phyloP scores from a whole-genome alignment of 2,329 filamentous ascomycete genomes.

The Neurospora crassa region DNA sequence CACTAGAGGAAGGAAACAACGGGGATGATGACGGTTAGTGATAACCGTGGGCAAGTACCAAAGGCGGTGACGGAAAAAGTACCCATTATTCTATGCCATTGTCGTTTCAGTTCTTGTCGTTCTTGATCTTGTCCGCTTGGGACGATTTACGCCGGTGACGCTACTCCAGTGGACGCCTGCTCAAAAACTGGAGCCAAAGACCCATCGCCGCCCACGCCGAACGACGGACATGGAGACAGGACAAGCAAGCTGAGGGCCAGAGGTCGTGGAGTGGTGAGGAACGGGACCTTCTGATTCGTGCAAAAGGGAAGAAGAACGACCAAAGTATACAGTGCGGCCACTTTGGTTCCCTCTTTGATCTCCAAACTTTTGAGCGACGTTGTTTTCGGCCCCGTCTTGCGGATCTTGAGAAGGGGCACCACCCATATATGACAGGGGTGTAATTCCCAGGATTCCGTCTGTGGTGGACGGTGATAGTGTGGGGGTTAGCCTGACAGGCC shows the following conservation, averaged over 20 bases:
- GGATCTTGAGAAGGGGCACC: constrained; percentile 10
- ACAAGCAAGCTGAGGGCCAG: constrained; percentile 12
- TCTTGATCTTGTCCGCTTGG: constrained; percentile 4
- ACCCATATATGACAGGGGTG: constrained; percentile 6
- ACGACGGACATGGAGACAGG: constrained; percentile 8
- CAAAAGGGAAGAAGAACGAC: constrained; percentile 3
- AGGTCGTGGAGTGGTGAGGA: constrained; percentile 5
- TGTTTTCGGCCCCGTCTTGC: background rate
- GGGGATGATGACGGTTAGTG: constrained; percentile 7
- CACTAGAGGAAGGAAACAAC: constrained; percentile 7
- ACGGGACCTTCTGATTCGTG: constrained; percentile 9
- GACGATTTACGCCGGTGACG: constrained; percentile 10
- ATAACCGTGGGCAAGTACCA: constrained; percentile 12
- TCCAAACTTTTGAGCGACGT: background rate
- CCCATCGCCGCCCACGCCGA: constrained; percentile 11
- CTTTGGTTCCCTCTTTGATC: background rate
- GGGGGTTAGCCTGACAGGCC: constrained; percentile 16
- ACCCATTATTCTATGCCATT: background rate
- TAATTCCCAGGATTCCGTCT: constrained; percentile 8
- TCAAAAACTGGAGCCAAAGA: constrained; percentile 8
- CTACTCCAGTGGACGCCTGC: constrained; percentile 7
- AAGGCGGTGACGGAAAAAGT: constrained; percentile 8
- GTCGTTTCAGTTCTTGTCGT: constrained; percentile 8
- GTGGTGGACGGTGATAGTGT: constrained; percentile 15
- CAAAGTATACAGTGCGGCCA: background rate